phyloP scores from a whole-genome alignment of 768 basidiomycete species.

The Rickenella mellea region DNA sequence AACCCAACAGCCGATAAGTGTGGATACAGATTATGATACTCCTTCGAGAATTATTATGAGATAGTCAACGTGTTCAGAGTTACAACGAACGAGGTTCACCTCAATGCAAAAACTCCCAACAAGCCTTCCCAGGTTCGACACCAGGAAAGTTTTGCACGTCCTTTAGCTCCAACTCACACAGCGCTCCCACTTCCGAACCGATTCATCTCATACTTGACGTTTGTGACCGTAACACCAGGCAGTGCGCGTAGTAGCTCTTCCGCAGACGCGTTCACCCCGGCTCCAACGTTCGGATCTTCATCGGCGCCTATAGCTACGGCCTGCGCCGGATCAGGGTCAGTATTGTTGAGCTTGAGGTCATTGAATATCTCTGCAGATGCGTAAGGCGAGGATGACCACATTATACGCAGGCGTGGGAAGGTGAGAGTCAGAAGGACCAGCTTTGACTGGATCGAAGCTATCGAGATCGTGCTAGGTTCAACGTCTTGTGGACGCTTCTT shows the following conservation, averaged over 20 bases:
- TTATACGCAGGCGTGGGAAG: conserved; percentile 87
- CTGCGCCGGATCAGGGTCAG: conserved; percentile 70
- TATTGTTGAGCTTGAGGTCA: conserved; percentile 73
- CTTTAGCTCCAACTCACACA: conserved; percentile 53
- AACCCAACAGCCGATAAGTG: too few relatives aligned
- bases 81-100: conserved; percentile 42
- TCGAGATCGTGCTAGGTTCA: conserved; percentile 23
- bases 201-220: conserved; percentile 75
- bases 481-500: conserved; percentile 33
- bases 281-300: conserved; percentile 56
- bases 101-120: conserved; percentile 75
- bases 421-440: conserved; percentile 81
- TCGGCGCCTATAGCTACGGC: conserved; percentile 80
- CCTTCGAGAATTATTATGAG: too few relatives aligned
- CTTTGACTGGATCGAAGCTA: conserved; percentile 76
- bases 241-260: conserved; percentile 78
- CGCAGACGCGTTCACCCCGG: conserved; percentile 61
- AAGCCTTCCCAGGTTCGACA: conserved; percentile 68
- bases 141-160: conserved; percentile 71
- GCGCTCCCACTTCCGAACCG: conserved; percentile 68
- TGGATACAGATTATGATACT: too few relatives aligned
- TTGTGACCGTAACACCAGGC: conserved; percentile 81
- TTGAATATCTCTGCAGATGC: conserved; percentile 87
- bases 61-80: too few relatives aligned
- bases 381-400: conserved; percentile 96